Percentiles rank a stretch among this genome's conserved stretches.
phyloP scores from a whole-genome alignment of 345 rosid species.

The Gossypium stocksii region DNA sequence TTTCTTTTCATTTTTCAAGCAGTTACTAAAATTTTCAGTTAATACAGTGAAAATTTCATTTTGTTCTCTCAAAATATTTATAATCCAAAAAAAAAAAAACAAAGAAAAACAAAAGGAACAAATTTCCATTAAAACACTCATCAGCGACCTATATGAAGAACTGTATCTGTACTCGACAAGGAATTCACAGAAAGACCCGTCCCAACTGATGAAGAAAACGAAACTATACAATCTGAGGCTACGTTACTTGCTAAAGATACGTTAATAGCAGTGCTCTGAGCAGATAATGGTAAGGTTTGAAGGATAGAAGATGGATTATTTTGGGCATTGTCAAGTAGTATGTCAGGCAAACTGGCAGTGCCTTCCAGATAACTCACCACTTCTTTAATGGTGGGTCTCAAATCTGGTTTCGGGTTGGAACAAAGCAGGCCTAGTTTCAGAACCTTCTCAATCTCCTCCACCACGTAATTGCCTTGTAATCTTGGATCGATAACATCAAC shows the following conservation, averaged over 20 bases:
- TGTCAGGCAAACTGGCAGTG: slow-evolving; percentile 24
- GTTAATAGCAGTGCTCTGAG: not conserved
- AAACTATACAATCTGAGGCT: not conserved
- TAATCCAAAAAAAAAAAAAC: not conserved
- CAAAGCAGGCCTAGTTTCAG: slow-evolving; percentile 43
- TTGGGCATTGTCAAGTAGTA: not conserved
- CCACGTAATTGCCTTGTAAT: slow-evolving; percentile 18
- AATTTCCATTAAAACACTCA: not conserved
- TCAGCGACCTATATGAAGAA: slow-evolving; percentile 24
- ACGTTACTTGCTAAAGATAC: not conserved
- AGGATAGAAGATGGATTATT: not conserved
- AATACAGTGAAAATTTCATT: no score
- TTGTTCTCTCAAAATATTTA: no score
- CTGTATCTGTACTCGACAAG: slow-evolving; percentile 17
- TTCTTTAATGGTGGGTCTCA: slow-evolving; percentile 35
- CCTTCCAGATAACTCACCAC: slow-evolving; percentile 26
- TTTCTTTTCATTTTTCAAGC: not conserved
- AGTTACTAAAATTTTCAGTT: not conserved
- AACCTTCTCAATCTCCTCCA: slow-evolving; percentile 39
- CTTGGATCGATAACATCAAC: slow-evolving; percentile 33
- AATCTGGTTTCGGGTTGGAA: slow-evolving; percentile 26
- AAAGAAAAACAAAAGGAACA: not conserved
- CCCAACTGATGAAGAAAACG: not conserved
- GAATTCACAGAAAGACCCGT: not conserved
- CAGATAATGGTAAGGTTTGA: not conserved